Percentiles rank a stretch among this genome's conserved stretches.
These are phyloP conservation scores for Chloris gayana DNA, from an alignment of 176 grass and related monocot genomes.

Conservation along the genomic window DNA sequence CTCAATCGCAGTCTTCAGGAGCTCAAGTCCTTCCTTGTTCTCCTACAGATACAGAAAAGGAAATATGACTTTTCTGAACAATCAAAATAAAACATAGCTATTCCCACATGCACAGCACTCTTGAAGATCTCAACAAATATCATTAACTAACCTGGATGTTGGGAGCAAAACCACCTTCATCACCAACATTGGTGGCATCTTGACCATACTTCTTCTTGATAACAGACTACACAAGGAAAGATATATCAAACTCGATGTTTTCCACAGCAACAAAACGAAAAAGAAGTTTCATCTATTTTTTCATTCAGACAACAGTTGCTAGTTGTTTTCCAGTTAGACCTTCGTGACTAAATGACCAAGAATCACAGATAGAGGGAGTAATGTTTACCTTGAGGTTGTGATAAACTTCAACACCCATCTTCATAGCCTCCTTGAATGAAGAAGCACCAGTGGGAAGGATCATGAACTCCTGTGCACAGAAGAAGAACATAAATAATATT, in stretches of 20 bases:
- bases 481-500: slow-evolving; percentile 2
- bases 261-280: not conserved
- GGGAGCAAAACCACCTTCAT: slow-evolving; percentile 98
- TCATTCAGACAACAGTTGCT: too few relatives aligned
- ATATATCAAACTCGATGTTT: not conserved
- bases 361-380: too few relatives aligned
- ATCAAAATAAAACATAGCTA: not conserved
- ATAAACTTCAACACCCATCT: slow-evolving; percentile 98
- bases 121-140: not conserved
- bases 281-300: too few relatives aligned
- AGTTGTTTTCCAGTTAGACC: too few relatives aligned
- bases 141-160: slow-evolving; percentile 84
- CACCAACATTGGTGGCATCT: slow-evolving; percentile 96
- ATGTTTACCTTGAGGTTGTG: slow-evolving; percentile 80
- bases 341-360: too few relatives aligned
- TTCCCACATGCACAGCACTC: not conserved
- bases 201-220: slow-evolving; percentile 99
- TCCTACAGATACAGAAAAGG: slow-evolving; percentile 53
- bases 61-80: not conserved
- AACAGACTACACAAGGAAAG: slow-evolving; percentile 53
- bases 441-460: slow-evolving; percentile 84
- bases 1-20: slow-evolving; percentile 84
- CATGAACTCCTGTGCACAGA: slow-evolving; percentile 82
- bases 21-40: slow-evolving; percentile 96
- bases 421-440: slow-evolving; percentile 97